Percentiles rank a stretch among this genome's conserved stretches.
phyloP scores from a whole-genome alignment of 257 asterid genomes.

The Penstemon davidsonii region DNA sequence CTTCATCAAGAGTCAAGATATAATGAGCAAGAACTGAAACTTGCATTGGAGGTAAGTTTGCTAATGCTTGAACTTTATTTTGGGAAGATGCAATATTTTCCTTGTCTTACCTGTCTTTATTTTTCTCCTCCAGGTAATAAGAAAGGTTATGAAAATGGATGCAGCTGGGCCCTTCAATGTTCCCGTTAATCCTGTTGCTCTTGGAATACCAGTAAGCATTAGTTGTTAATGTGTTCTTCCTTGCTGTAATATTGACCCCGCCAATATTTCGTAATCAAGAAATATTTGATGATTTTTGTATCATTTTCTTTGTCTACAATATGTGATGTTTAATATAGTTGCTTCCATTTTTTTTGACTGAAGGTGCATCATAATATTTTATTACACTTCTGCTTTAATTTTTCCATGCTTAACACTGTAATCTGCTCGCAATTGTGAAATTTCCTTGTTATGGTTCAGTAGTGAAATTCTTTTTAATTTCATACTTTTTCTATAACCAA shows the following conservation, averaged over 20 bases:
- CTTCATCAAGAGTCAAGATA: constrained; percentile 44
- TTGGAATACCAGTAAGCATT: constrained; percentile 59
- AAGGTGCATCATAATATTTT: constrained; percentile 11
- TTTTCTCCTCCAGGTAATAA: constrained; percentile 62
- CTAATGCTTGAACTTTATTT: constrained; percentile 20
- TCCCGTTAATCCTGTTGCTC: constrained; percentile 90
- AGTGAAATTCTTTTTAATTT: neutral
- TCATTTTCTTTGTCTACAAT: neutral
- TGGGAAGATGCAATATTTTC: constrained; percentile 17
- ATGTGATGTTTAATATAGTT: too few relatives aligned
- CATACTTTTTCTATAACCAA: constrained; percentile 9
- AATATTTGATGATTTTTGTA: too few relatives aligned
- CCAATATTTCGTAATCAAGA: too few relatives aligned
- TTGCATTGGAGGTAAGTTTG: constrained; percentile 74
- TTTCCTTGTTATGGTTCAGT: constrained; percentile 11
- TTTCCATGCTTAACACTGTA: neutral
- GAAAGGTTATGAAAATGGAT: constrained; percentile 90
- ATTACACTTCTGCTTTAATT: neutral
- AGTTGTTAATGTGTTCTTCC: constrained; percentile 15
- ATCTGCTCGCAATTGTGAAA: neutral
- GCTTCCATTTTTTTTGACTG: too few relatives aligned
- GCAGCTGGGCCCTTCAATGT: constrained; percentile 91
- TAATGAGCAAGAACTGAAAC: constrained; percentile 72
- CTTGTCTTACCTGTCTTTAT: constrained; percentile 18
- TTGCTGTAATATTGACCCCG: neutral